These are phyloP conservation scores for Phalaenopsis equestris DNA, from an alignment of 106 monocot species.

Conservation along the genomic window DNA sequence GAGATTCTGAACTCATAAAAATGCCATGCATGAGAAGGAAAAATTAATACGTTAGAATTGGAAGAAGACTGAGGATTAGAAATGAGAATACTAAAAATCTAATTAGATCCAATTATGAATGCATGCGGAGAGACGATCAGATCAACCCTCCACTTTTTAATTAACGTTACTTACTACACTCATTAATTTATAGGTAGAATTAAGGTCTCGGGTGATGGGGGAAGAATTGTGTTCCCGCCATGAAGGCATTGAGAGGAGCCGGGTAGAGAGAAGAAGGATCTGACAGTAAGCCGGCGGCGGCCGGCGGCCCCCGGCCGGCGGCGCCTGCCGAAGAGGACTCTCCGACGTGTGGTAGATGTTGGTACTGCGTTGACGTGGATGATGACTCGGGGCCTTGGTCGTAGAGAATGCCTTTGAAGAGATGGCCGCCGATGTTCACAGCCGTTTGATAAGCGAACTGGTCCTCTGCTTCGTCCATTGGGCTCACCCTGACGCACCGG, in stretches of 20 bases:
- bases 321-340: slow-evolving; percentile 38
- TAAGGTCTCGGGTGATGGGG: slow-evolving; percentile 5
- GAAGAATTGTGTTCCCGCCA: slow-evolving; percentile 8
- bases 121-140: background rate
- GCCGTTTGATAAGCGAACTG: slow-evolving; percentile 84
- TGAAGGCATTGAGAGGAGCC: slow-evolving; percentile 7
- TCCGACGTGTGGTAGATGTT: slow-evolving; percentile 11
- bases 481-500: slow-evolving; percentile 74
- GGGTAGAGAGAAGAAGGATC: slow-evolving; percentile 7
- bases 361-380: slow-evolving; percentile 9
- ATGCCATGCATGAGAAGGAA: background rate
- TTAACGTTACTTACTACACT: background rate
- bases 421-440: slow-evolving; percentile 71
- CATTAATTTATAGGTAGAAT: too few relatives aligned
- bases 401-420: slow-evolving; percentile 78
- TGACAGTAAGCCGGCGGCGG: background rate
- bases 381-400: slow-evolving; percentile 58
- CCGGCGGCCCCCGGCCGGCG: background rate
- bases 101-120: background rate
- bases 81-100: background rate
- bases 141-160: background rate
- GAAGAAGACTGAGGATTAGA: background rate
- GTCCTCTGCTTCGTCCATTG: slow-evolving; percentile 72
- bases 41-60: background rate
- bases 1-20: background rate